A percentile compares a stretch with the other conserved stretches of the same genome.
These are phyloP conservation scores for Tricholoma sp. DNA, from an alignment of 768 basidiomycete species.

Conservation along the genomic window DNA sequence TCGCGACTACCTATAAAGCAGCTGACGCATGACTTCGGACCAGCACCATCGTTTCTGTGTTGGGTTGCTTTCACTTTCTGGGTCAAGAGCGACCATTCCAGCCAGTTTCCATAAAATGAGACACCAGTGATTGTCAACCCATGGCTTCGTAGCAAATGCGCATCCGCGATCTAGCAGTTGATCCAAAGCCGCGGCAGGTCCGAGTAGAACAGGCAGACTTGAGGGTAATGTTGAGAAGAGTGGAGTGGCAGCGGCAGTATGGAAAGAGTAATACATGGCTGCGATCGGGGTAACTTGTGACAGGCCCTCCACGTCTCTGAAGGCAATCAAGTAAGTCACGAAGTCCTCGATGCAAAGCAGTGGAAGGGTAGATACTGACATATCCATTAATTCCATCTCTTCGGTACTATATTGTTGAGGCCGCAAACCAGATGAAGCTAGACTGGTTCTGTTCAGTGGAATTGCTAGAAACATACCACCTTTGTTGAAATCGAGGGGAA, in stretches of 20 bases:
- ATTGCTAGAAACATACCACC: constrained; percentile 19
- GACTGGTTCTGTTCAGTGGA: constrained; percentile 34
- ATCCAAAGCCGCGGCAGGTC: constrained; percentile 49
- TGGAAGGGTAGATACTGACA: constrained; percentile 34
- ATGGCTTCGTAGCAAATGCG: constrained; percentile 59
- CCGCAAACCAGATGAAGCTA: constrained; percentile 43
- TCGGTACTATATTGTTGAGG: constrained; percentile 41
- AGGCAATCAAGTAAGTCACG: constrained; percentile 1
- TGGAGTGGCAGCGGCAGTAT: constrained; percentile 31
- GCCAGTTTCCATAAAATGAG: constrained; percentile 94
- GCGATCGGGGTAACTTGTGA: constrained; percentile 47
- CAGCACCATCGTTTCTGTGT: constrained; percentile 69
- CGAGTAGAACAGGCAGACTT: constrained; percentile 28
- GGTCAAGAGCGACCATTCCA: constrained; percentile 73
- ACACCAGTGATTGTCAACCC: constrained; percentile 92
- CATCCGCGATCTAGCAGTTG: constrained; percentile 58
- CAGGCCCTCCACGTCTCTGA: constrained; percentile 48
- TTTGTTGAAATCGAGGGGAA: not conserved
- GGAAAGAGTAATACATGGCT: constrained; percentile 59
- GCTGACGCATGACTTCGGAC: constrained; percentile 74
- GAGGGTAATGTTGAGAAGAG: constrained; percentile 13
- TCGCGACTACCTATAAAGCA: constrained; percentile 72
- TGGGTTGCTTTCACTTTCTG: constrained; percentile 45
- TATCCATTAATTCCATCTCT: constrained; percentile 45
- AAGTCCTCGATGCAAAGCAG: not conserved